phyloP scores from a whole-genome alignment of 225 moss, liverwort and hornwort species.

The Physcomitrium patens region DNA sequence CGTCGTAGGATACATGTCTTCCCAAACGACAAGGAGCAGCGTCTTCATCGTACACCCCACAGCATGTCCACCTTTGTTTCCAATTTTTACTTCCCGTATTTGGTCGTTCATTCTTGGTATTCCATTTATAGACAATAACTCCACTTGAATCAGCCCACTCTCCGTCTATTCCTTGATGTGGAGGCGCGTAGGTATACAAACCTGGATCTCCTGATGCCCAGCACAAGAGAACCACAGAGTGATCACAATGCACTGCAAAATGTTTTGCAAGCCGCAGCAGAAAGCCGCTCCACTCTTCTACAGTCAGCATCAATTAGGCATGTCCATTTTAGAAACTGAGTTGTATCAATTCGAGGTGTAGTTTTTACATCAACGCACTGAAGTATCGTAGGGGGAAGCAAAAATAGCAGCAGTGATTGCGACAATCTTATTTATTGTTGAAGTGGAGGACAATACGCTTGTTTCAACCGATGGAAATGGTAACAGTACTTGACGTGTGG shows the following conservation, averaged over 20 bases:
- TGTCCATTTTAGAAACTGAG: not conserved
- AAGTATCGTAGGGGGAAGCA: not conserved
- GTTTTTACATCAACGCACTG: too few species aligned
- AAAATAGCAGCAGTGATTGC: not conserved
- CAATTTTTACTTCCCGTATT: constrained; percentile 50
- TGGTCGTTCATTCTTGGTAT: constrained; percentile 40
- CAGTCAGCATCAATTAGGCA: not conserved
- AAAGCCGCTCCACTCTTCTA: not conserved
- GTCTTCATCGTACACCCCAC: constrained; percentile 47
- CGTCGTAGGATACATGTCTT: constrained; percentile 49
- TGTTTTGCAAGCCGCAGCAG: not conserved
- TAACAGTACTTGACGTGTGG: not conserved
- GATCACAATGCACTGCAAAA: constrained; percentile 2
- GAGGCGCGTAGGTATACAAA: constrained; percentile 49
- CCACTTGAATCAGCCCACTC: constrained; percentile 60
- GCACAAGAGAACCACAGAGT: constrained; percentile 6
- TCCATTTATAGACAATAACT: constrained; percentile 61
- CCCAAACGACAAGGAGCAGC: constrained; percentile 46
- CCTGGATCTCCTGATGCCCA: constrained; percentile 44
- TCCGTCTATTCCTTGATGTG: constrained; percentile 59
- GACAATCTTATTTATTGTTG: not conserved
- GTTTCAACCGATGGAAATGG: not conserved
- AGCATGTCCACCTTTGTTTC: constrained; percentile 60
- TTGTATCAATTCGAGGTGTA: not conserved
- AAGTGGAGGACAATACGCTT: not conserved